These are phyloP conservation scores for Malassezia globosa DNA, from an alignment of 1,284 basidiomycete species.

Conservation along the genomic window DNA sequence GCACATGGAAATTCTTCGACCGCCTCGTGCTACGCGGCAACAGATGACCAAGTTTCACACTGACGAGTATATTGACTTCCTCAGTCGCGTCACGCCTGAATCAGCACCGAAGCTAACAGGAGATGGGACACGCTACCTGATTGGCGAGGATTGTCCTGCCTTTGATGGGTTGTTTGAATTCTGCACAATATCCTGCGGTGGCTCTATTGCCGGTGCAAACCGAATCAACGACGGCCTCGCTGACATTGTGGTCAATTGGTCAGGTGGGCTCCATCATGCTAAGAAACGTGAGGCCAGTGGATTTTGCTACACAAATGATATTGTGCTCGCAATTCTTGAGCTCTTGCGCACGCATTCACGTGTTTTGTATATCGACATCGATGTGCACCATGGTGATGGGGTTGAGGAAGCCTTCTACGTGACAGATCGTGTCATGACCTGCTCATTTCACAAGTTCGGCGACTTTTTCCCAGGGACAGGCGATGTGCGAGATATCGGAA, in stretches of 20 bases:
- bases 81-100: slow-evolving; percentile 67
- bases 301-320: slow-evolving; percentile 93
- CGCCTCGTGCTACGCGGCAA: slow-evolving; percentile 67
- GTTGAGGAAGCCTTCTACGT: slow-evolving; percentile 98
- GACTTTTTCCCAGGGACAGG: slow-evolving; percentile 90
- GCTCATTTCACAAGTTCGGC: slow-evolving; percentile 79
- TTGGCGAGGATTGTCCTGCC: slow-evolving; percentile 85
- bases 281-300: slow-evolving; percentile 93
- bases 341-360: slow-evolving; percentile 58
- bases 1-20: slow-evolving; percentile 80
- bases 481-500: slow-evolving; percentile 61
- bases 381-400: slow-evolving; percentile 95
- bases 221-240: slow-evolving; percentile 67
- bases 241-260: slow-evolving; percentile 95
- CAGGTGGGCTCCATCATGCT: slow-evolving; percentile 91
- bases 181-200: slow-evolving; percentile 89
- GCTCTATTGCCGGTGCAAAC: slow-evolving; percentile 66
- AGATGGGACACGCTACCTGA: slow-evolving; percentile 52
- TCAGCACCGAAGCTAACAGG: slow-evolving; percentile 56
- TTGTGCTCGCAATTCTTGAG: slow-evolving; percentile 42
- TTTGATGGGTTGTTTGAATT: slow-evolving; percentile 97
- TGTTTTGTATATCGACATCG: slow-evolving; percentile 94
- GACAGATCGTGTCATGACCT: slow-evolving; percentile 93
- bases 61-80: slow-evolving; percentile 90
- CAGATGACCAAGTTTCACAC: slow-evolving; percentile 89